Percentiles rank a stretch among this genome's conserved stretches.
These are phyloP conservation scores for Theobroma cacao DNA, from an alignment of 345 rosid species.

Conservation along the genomic window DNA sequence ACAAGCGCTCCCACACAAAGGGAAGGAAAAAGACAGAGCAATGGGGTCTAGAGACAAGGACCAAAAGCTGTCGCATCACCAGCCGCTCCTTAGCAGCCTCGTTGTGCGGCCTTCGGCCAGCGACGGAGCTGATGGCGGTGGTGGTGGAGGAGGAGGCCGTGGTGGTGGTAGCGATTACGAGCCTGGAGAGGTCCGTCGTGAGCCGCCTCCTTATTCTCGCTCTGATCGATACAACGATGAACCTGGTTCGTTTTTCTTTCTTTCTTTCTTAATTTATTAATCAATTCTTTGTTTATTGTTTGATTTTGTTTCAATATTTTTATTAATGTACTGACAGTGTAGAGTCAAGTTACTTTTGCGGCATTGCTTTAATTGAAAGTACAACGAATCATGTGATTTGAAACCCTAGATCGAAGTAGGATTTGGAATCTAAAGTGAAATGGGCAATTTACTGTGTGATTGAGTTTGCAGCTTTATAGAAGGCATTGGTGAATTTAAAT, in stretches of 20 bases:
- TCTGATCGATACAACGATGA: constrained; percentile 58
- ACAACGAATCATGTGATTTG: background rate
- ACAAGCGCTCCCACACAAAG: background rate
- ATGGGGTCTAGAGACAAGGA: constrained; percentile 83
- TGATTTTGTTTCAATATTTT: background rate
- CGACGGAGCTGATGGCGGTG: constrained; percentile 43
- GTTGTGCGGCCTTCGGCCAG: constrained; percentile 67
- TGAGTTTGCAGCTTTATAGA: background rate
- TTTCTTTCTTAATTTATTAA: background rate
- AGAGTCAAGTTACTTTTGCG: background rate
- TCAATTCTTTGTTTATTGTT: background rate
- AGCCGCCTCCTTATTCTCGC: constrained; percentile 51
- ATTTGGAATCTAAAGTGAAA: background rate
- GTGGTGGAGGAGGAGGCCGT: constrained; percentile 31
- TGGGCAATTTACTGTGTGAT: background rate
- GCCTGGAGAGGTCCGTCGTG: constrained; percentile 68
- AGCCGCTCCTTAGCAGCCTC: constrained; percentile 77
- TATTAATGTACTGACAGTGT: background rate
- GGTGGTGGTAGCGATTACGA: constrained; percentile 50
- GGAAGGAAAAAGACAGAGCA: constrained; percentile 7
- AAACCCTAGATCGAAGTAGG: background rate
- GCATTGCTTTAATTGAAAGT: background rate
- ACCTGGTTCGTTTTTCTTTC: constrained; percentile 46
- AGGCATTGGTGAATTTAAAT: background rate
- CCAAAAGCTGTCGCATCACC: constrained; percentile 58